Evolutionary conservation across 1,139 yeast species (phyloP).

Genomic region (Protomyces inundatus): DNA sequence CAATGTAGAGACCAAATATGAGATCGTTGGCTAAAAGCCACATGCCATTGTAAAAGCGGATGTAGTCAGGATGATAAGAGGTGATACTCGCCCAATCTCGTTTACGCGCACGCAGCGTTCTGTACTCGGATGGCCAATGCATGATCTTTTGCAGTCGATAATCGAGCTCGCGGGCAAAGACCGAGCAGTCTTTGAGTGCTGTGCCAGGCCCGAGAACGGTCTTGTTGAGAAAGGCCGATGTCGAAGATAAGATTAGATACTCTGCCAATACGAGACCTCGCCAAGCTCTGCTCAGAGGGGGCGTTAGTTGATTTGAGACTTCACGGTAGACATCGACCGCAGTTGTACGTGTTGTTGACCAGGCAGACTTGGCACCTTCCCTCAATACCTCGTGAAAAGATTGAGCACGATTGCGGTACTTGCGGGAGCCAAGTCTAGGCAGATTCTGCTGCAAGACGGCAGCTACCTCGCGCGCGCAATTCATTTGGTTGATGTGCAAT

Average conservation of each 20-base stretch:
- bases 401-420: background rate
- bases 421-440: conserved; percentile 9
- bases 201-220: conserved; percentile 35
- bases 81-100: conserved; percentile 40
- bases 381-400: conserved; percentile 9
- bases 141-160: conserved; percentile 70
- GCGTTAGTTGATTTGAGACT: background rate
- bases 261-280: conserved; percentile 32
- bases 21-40: conserved; percentile 86
- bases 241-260: conserved; percentile 39
- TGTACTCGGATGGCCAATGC: conserved; percentile 75
- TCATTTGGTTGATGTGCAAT: conserved; percentile 31
- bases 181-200: conserved; percentile 49
- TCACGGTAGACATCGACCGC: background rate
- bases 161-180: conserved; percentile 67
- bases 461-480: conserved; percentile 31
- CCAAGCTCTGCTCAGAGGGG: conserved; percentile 3
- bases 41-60: conserved; percentile 75
- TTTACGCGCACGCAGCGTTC: conserved; percentile 46
- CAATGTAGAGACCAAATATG: conserved; percentile 62
- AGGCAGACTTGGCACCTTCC: background rate
- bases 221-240: conserved; percentile 43
- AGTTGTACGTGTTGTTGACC: background rate
- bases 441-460: conserved; percentile 27
- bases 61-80: conserved; percentile 57